Evolutionary conservation across 164 flowering plant species (phyloP).

Genomic region (Paratinospora sagittata): DNA sequence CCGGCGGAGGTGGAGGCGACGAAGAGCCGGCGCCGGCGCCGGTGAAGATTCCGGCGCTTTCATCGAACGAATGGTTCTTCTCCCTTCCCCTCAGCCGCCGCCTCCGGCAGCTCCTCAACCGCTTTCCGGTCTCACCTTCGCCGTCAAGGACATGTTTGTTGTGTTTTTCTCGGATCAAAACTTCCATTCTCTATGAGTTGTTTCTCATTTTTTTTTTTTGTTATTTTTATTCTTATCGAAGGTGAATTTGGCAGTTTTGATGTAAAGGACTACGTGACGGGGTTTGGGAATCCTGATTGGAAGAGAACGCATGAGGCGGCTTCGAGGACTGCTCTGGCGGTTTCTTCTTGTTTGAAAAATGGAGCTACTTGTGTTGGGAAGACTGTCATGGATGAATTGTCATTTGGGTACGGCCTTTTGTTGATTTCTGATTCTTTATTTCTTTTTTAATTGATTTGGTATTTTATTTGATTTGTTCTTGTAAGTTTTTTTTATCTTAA

Average conservation of each 20-base stretch:
- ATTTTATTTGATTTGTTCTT: not conserved
- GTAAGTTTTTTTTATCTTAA: no score
- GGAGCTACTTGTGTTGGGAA: conserved; percentile 92
- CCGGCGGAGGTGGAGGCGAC: conserved; percentile 30
- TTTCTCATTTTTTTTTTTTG: not conserved
- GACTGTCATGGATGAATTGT: conserved; percentile 86
- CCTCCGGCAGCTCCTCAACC: conserved; percentile 76
- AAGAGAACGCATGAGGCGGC: conserved; percentile 67
- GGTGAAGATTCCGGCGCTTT: conserved; percentile 82
- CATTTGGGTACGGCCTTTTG: conserved; percentile 53
- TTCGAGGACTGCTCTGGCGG: conserved; percentile 54
- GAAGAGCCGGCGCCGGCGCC: not conserved
- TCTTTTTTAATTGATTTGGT: conserved; percentile 8
- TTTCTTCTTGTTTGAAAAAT: conserved; percentile 56
- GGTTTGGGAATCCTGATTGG: conserved; percentile 90
- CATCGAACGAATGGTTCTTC: conserved; percentile 56
- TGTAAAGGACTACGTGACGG: conserved; percentile 71
- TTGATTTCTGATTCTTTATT: not conserved
- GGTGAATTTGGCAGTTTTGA: conserved; percentile 49
- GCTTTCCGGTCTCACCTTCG: conserved; percentile 68
- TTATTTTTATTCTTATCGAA: not conserved
- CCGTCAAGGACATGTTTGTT: conserved; percentile 73
- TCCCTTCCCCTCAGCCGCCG: conserved; percentile 79
- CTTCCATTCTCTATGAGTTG: not conserved
- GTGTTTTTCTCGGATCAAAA: no score